These are phyloP conservation scores for Silene conica DNA, from an alignment of 148 eudicot species.

Conservation along the genomic window DNA sequence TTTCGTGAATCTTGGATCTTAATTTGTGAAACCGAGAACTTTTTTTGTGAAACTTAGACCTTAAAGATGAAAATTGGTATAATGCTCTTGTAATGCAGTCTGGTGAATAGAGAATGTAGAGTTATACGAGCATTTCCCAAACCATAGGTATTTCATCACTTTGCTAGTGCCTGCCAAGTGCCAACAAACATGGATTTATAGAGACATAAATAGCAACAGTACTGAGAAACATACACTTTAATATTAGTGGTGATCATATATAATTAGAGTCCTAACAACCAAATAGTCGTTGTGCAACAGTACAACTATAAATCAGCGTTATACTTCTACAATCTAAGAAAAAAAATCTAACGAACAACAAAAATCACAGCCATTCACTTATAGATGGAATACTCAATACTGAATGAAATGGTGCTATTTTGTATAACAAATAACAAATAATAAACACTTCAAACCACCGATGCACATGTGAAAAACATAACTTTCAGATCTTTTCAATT, in stretches of 20 bases:
- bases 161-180: constrained; percentile 79
- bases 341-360: too few species aligned
- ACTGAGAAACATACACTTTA: neutral
- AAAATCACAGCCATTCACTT: neutral
- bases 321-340: too few species aligned
- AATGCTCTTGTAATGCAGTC: constrained; percentile 95
- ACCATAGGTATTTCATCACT: constrained; percentile 97
- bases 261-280: too few species aligned
- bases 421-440: too few species aligned
- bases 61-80: constrained; percentile 87
- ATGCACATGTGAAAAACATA: too few species aligned
- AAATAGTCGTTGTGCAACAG: neutral
- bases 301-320: neutral
- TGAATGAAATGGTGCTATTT: too few species aligned
- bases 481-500: too few species aligned
- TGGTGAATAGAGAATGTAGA: constrained; percentile 90
- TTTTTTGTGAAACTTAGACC: too few species aligned
- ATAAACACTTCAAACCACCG: too few species aligned
- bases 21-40: too few species aligned
- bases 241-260: neutral
- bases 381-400: neutral
- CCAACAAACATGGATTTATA: constrained; percentile 14
- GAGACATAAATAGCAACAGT: neutral
- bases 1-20: too few species aligned
- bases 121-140: constrained; percentile 92